A percentile compares a stretch with the other conserved stretches of the same genome.
These are phyloP conservation scores for Lentinula sp. DNA, from an alignment of 768 basidiomycete species.

Conservation along the genomic window DNA sequence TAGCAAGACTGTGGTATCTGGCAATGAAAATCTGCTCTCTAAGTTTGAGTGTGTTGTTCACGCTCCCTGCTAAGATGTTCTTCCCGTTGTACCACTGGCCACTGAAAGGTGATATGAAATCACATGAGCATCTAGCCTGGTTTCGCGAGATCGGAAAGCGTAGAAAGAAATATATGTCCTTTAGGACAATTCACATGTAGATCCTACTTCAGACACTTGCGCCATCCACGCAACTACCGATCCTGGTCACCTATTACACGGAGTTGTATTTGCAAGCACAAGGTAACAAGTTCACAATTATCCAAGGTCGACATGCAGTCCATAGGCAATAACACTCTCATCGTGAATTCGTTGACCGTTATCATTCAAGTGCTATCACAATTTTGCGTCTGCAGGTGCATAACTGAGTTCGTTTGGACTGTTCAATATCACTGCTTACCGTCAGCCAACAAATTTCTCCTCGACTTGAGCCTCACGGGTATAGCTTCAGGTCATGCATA, in stretches of 20 bases:
- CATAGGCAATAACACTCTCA: neutral
- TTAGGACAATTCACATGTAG: neutral
- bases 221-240: neutral
- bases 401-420: constrained; percentile 1
- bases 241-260: neutral
- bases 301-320: neutral
- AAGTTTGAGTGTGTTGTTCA: neutral
- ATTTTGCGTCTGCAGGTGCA: neutral
- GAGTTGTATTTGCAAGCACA: neutral
- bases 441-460: neutral
- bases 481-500: neutral
- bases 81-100: neutral
- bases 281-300: neutral
- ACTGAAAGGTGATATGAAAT: neutral
- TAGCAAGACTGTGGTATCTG: neutral
- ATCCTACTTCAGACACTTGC: neutral
- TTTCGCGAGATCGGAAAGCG: neutral
- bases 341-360: neutral
- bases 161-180: neutral
- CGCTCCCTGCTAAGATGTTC: constrained; percentile 2
- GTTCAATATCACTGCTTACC: neutral
- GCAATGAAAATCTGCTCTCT: neutral
- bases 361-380: constrained; percentile 2
- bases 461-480: neutral
- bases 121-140: neutral